Evolutionary conservation across 1,284 basidiomycete species (phyloP).

Genomic region (Macrocystidia cucumis): DNA sequence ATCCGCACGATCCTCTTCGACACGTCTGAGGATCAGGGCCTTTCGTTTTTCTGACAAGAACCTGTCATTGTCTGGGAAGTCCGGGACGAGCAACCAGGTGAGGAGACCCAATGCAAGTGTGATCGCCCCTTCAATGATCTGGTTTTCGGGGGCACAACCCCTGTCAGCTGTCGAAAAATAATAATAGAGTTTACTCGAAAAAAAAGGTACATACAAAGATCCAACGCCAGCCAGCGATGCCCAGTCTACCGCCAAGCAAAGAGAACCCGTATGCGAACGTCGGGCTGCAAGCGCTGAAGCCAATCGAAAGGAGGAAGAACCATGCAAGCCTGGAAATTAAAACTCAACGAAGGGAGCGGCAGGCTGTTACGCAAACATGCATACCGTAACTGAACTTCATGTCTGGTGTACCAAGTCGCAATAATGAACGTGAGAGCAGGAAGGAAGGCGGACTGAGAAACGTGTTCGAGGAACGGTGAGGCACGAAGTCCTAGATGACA

Average conservation of each 20-base stretch:
- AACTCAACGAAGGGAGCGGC: not conserved
- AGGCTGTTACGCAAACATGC: no score
- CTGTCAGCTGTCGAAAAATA: not conserved
- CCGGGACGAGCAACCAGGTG: constrained; percentile 26
- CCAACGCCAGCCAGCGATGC: constrained; percentile 31
- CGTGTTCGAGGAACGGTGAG: no score
- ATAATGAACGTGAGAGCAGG: not conserved
- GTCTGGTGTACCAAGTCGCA: constrained; percentile 26
- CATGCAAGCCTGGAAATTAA: constrained; percentile 20
- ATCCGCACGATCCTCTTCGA: constrained; percentile 31
- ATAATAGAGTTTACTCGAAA: not conserved
- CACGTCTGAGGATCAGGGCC: constrained; percentile 23
- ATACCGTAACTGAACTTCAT: constrained; percentile 33
- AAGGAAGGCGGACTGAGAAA: constrained; percentile 3
- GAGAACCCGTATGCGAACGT: constrained; percentile 30
- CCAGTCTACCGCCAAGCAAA: constrained; percentile 21
- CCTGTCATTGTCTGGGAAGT: constrained; percentile 30
- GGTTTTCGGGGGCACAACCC: not conserved
- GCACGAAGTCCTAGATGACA: no score
- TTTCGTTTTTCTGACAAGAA: constrained; percentile 29
- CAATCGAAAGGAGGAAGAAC: constrained; percentile 30
- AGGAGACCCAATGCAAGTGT: constrained; percentile 27
- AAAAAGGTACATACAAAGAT: constrained; percentile 23
- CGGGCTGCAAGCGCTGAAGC: constrained; percentile 29
- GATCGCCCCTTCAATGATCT: constrained; percentile 32